Evolutionary conservation across 2,329 filamentous ascomycete genomes (phyloP).

Genomic region (Xenosphaeropsis pyriputrescens): DNA sequence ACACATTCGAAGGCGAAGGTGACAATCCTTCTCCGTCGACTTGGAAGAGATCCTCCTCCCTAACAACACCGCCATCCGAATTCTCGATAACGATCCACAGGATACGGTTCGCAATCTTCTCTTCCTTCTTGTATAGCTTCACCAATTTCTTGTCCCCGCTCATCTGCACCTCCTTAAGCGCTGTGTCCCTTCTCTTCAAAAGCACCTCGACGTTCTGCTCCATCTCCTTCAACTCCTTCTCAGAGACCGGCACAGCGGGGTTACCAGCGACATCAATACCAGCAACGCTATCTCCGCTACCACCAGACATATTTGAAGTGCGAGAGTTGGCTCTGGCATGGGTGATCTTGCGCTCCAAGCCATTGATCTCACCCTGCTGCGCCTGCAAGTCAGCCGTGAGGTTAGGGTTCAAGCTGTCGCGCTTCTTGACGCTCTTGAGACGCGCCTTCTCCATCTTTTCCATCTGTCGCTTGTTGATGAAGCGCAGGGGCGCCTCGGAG

Average conservation of each 20-base stretch:
- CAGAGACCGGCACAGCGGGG: slow-evolving; percentile 1
- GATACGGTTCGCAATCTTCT: slow-evolving; percentile 13
- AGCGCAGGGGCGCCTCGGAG: slow-evolving; percentile 8
- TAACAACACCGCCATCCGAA: slow-evolving; percentile 2
- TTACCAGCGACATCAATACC: background rate
- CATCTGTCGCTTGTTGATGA: slow-evolving; percentile 7
- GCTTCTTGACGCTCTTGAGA: slow-evolving; percentile 3
- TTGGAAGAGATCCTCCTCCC: slow-evolving; percentile 1
- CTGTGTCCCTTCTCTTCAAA: slow-evolving; percentile 8
- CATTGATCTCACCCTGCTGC: slow-evolving; percentile 2
- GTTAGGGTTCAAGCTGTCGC: background rate
- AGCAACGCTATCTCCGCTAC: no score
- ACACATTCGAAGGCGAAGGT: no score
- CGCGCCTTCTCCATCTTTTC: slow-evolving; percentile 3
- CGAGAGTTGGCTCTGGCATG: background rate
- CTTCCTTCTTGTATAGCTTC: slow-evolving; percentile 8
- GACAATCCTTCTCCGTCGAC: background rate
- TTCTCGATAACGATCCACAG: slow-evolving; percentile 13
- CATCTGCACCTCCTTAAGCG: slow-evolving; percentile 11
- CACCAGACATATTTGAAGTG: no score
- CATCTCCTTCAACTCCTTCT: slow-evolving; percentile 1
- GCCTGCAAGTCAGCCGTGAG: slow-evolving; percentile 1
- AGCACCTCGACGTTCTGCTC: slow-evolving; percentile 1
- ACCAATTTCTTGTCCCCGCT: slow-evolving; percentile 12
- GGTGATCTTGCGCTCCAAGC: slow-evolving; percentile 3